Conservation (phyloP, 164 flowering plant genomes). For the Umbellularia californica region DNA sequence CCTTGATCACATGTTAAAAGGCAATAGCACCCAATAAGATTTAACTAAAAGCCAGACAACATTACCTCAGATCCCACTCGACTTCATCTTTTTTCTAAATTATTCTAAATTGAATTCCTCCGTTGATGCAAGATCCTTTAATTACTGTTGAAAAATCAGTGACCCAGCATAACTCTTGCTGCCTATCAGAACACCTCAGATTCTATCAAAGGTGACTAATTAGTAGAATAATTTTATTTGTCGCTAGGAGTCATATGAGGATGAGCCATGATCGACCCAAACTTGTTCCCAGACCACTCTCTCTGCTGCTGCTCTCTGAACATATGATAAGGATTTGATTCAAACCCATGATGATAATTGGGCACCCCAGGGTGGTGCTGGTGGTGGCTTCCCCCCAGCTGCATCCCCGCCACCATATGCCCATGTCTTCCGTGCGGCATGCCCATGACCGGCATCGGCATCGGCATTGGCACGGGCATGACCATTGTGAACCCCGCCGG, state of each 20-base stretch:
- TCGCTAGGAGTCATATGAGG: constrained; percentile 18
- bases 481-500: too few relatives aligned
- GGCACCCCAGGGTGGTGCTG: constrained; percentile 5
- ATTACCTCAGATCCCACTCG: background rate
- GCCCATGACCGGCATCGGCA: constrained; percentile 33
- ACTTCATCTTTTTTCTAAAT: background rate
- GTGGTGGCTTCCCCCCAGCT: background rate
- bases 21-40: background rate
- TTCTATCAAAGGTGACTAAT: too few relatives aligned
- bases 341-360: constrained; percentile 19
- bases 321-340: constrained; percentile 20
- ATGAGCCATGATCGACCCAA: constrained; percentile 14
- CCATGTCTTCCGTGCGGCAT: constrained; percentile 34
- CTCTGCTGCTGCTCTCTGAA: constrained; percentile 19
- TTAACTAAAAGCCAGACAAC: background rate
- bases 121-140: background rate
- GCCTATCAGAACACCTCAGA: background rate
- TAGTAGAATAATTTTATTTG: constrained; percentile 8
- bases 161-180: background rate
- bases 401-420: constrained; percentile 32
- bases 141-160: too few relatives aligned
- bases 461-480: background rate
- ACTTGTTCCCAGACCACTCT: constrained; percentile 8
- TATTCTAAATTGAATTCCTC: too few relatives aligned
- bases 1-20: background rate